These are phyloP conservation scores for Botrytis aclada DNA, from an alignment of 2,329 filamentous ascomycete genomes.

Conservation along the genomic window DNA sequence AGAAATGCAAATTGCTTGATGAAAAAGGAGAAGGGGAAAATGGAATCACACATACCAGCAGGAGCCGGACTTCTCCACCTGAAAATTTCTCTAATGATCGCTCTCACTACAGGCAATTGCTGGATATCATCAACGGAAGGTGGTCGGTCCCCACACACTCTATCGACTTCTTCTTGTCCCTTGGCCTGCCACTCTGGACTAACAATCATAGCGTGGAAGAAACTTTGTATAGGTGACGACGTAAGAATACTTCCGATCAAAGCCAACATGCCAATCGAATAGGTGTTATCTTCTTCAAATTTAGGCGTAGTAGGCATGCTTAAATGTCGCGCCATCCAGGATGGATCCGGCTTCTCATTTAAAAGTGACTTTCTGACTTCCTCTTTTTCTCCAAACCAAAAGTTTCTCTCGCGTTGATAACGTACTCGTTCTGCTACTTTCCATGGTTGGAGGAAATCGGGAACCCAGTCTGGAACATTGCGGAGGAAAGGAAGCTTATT, in stretches of 20 bases:
- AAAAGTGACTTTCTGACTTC: constrained; percentile 2
- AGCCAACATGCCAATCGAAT: constrained; percentile 15
- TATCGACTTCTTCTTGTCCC: constrained; percentile 46
- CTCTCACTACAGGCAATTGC: constrained; percentile 44
- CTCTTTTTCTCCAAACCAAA: constrained; percentile 24
- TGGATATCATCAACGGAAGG: constrained; percentile 47
- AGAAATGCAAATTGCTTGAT: not conserved
- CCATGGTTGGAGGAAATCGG: constrained; percentile 23
- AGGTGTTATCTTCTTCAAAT: constrained; percentile 11
- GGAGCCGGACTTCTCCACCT: constrained; percentile 19
- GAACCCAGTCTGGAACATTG: constrained; percentile 21
- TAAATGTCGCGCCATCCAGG: constrained; percentile 9
- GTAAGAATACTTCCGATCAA: constrained; percentile 28
- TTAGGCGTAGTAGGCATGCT: not conserved
- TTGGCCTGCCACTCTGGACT: constrained; percentile 26
- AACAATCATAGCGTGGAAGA: constrained; percentile 30
- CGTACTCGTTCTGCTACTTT: constrained; percentile 17
- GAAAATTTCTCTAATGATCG: constrained; percentile 45
- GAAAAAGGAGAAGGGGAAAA: too few species aligned
- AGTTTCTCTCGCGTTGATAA: constrained; percentile 17
- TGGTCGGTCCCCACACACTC: constrained; percentile 47
- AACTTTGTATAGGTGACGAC: constrained; percentile 34
- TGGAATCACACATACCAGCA: constrained; percentile 38
- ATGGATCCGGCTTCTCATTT: not conserved
- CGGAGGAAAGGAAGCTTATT: constrained; percentile 24